These are phyloP conservation scores for Plasmodium vivax DNA, from an alignment of 169 alveolate species.

Conservation along the genomic window DNA sequence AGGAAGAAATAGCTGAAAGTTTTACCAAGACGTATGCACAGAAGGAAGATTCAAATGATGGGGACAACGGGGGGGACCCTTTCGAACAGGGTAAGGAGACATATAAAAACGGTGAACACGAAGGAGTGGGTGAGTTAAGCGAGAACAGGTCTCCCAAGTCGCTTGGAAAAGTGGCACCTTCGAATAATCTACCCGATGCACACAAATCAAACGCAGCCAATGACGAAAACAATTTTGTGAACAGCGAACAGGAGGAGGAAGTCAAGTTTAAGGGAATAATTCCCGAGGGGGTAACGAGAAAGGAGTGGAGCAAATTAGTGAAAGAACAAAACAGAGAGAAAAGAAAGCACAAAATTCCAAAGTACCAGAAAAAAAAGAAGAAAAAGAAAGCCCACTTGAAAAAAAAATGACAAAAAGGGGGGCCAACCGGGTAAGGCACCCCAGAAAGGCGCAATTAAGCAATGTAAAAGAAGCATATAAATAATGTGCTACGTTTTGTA, in stretches of 20 bases:
- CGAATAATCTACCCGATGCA: constrained; percentile 15
- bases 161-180: neutral
- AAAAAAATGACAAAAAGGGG: constrained; percentile 34
- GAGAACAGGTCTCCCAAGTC: neutral
- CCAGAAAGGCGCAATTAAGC: neutral
- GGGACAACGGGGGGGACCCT: neutral
- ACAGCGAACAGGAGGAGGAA: constrained; percentile 37
- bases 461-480: neutral
- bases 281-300: constrained; percentile 86
- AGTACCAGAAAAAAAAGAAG: constrained; percentile 86
- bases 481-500: neutral
- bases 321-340: constrained; percentile 86
- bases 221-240: neutral
- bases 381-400: constrained; percentile 74
- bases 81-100: neutral
- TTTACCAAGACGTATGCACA: neutral
- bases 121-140: neutral
- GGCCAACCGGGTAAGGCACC: neutral
- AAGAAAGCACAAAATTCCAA: constrained; percentile 86
- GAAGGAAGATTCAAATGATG: neutral
- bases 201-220: neutral
- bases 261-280: constrained; percentile 84
- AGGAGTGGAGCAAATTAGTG: constrained; percentile 89
- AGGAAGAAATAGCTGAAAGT: neutral
- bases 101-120: neutral